A percentile compares a stretch with the other conserved stretches of the same genome.
Conservation (phyloP, 1,284 basidiomycete species). For the Ustilago hordei region DNA sequence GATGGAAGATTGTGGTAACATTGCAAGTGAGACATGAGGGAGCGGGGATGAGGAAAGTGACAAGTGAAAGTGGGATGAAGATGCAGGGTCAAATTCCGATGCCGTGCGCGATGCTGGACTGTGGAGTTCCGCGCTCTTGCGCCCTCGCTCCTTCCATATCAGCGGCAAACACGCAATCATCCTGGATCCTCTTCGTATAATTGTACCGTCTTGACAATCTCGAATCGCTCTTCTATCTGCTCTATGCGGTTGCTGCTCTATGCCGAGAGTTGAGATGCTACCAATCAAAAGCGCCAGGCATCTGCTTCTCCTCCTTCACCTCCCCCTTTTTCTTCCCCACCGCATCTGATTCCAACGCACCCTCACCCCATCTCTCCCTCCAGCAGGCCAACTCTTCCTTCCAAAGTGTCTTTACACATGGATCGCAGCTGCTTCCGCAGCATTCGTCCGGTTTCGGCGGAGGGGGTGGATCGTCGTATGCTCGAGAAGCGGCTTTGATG, state of each 20-base stretch:
- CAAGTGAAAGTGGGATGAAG: slow-evolving; percentile 2
- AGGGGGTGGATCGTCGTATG: slow-evolving; percentile 50
- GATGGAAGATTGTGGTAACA: neutral
- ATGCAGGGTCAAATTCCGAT: slow-evolving; percentile 17
- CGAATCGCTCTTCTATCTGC: no score
- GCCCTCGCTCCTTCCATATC: neutral
- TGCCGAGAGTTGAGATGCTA: slow-evolving; percentile 1
- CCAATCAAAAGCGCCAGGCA: slow-evolving; percentile 50
- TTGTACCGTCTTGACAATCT: no score
- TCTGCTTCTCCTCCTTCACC: slow-evolving; percentile 8
- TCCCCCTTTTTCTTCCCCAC: neutral
- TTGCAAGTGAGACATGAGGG: slow-evolving; percentile 4
- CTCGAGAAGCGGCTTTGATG: slow-evolving; percentile 45
- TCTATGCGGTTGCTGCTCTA: neutral
- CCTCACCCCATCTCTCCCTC: slow-evolving; percentile 49
- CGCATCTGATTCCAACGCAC: slow-evolving; percentile 13
- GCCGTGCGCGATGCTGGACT: neutral
- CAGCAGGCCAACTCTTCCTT: slow-evolving; percentile 54
- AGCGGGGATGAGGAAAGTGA: neutral
- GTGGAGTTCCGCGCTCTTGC: slow-evolving; percentile 16
- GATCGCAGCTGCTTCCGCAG: slow-evolving; percentile 54
- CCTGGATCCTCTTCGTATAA: neutral
- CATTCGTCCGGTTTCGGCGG: slow-evolving; percentile 57
- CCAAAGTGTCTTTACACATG: slow-evolving; percentile 60
- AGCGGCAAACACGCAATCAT: neutral